These are phyloP conservation scores for Globisporangium takayamanum DNA, from an alignment of 352 stramenopile species.

Conservation along the genomic window DNA sequence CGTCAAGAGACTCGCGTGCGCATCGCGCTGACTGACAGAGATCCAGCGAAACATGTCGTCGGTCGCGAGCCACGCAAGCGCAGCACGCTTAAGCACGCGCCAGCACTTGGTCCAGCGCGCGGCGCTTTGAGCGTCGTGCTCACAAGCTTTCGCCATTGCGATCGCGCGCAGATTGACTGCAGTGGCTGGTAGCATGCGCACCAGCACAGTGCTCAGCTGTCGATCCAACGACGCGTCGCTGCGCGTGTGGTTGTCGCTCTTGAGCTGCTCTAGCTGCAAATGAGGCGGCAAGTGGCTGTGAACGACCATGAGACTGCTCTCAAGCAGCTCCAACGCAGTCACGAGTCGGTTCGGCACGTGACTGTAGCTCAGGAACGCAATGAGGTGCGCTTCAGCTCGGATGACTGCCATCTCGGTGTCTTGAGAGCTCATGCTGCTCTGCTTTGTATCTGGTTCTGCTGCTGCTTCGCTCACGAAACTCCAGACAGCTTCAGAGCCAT, in stretches of 20 bases:
- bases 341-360: not conserved
- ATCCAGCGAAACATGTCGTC: conserved; percentile 77
- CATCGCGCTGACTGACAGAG: conserved; percentile 31
- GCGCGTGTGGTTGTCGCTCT: not conserved
- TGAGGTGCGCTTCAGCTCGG: conserved; percentile 23
- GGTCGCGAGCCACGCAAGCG: conserved; percentile 42
- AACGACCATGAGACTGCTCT: conserved; percentile 16
- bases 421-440: not conserved
- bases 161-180: conserved; percentile 1
- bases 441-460: too few species aligned
- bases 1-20: conserved; percentile 26
- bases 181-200: conserved; percentile 33
- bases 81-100: conserved; percentile 27
- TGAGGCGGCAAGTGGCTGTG: conserved; percentile 15
- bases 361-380: conserved; percentile 19
- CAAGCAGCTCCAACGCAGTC: conserved; percentile 14
- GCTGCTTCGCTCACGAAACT: not conserved
- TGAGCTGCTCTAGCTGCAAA: conserved; percentile 1
- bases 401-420: conserved; percentile 16
- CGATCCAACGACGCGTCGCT: conserved; percentile 27
- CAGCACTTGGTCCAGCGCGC: conserved; percentile 17
- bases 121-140: not conserved
- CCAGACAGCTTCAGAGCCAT: conserved; percentile 1
- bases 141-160: not conserved
- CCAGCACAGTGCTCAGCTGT: conserved; percentile 45